Evolutionary conservation across 306 rosid genomes (phyloP).

Genomic region (Arachis hypogaea): DNA sequence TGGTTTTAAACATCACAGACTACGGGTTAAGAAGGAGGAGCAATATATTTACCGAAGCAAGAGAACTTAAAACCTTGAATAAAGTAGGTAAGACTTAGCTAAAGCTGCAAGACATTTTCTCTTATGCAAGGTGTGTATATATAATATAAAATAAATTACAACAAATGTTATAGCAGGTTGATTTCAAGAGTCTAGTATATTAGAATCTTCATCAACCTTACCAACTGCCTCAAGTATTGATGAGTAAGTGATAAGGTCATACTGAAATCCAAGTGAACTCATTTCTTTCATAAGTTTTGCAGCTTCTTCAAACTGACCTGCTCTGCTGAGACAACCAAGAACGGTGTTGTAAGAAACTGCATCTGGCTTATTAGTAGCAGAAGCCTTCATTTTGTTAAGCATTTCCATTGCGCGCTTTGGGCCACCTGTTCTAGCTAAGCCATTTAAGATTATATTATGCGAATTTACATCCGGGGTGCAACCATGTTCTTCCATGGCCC

Average conservation of each 20-base stretch:
- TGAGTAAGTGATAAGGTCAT: conserved; percentile 81
- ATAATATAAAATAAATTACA: conserved; percentile 13
- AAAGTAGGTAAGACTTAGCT: background rate
- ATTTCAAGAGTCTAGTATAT: conserved; percentile 37
- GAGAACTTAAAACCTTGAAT: background rate
- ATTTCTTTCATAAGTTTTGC: conserved; percentile 92
- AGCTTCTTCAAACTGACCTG: conserved; percentile 91
- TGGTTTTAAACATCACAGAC: too few species aligned
- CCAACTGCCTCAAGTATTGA: conserved; percentile 98
- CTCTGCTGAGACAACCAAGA: conserved; percentile 86
- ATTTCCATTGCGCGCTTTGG: conserved; percentile 77
- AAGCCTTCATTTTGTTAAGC: conserved; percentile 69
- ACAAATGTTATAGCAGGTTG: conserved; percentile 25
- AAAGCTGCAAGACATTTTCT: conserved; percentile 71
- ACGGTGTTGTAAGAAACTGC: conserved; percentile 83
- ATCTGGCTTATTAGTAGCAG: conserved; percentile 68
- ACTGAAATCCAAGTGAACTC: conserved; percentile 70
- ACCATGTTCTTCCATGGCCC: conserved; percentile 80
- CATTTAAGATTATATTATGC: conserved; percentile 78
- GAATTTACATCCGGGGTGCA: conserved; percentile 80
- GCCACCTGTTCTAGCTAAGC: conserved; percentile 77
- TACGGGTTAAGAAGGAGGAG: too few species aligned
- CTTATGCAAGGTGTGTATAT: conserved; percentile 42
- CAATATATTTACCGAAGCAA: too few species aligned
- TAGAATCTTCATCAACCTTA: conserved; percentile 68